Percentiles rank a stretch among this genome's conserved stretches.
phyloP scores from a whole-genome alignment of 2,329 filamentous ascomycete genomes.

The Pleomassaria siparia region DNA sequence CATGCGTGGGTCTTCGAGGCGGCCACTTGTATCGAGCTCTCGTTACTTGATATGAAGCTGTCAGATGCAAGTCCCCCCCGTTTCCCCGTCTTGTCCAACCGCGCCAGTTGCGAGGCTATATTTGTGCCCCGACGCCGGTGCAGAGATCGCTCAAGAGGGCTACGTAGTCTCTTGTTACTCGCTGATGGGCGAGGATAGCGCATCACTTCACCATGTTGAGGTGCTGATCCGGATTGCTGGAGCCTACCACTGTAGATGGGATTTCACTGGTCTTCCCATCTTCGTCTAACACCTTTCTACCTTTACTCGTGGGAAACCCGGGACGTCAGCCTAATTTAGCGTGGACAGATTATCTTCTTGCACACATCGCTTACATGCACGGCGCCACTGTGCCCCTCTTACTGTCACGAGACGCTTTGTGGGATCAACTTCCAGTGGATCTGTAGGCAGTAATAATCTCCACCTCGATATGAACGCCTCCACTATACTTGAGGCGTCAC shows the following conservation, averaged over 20 bases:
- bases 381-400: background rate
- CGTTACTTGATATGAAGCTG: slow-evolving; percentile 23
- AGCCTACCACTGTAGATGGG: background rate
- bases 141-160: background rate
- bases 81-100: background rate
- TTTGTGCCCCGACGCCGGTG: background rate
- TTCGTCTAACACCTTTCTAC: background rate
- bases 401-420: background rate
- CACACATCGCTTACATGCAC: background rate
- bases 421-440: background rate
- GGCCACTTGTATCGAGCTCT: slow-evolving; percentile 8
- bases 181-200: background rate
- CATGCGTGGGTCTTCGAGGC: slow-evolving; percentile 10
- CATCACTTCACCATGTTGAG: background rate
- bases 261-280: background rate
- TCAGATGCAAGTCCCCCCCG: slow-evolving; percentile 15
- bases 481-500: background rate
- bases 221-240: background rate
- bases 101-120: background rate
- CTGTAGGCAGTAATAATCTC: background rate
- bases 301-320: background rate
- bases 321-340: background rate
- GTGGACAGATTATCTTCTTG: background rate
- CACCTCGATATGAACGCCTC: background rate
- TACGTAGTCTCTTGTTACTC: background rate